phyloP scores from a whole-genome alignment of 495 filamentous ascomycete genomes.

The Achaetomiella virescens region DNA sequence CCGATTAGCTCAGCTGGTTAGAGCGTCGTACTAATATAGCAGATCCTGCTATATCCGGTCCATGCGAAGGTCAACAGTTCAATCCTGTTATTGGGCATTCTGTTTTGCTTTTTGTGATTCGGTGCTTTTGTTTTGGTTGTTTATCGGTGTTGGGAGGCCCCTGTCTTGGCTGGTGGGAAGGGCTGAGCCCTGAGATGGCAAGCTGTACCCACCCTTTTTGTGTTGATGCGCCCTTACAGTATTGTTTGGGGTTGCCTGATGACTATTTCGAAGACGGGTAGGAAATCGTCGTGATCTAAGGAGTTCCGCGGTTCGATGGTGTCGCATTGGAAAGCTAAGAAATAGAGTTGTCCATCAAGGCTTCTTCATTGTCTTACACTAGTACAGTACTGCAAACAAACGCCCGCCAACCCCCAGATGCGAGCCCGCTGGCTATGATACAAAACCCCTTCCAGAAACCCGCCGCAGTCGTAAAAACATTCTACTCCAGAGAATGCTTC shows the following conservation, averaged over 20 bases:
- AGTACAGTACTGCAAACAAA: neutral
- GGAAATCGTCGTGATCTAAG: no score
- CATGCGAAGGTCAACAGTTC: constrained; percentile 20
- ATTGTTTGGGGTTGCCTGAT: no score
- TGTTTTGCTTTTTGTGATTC: neutral
- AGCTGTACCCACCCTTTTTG: no score
- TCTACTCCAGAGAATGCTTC: constrained; percentile 1
- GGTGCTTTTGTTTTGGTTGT: neutral
- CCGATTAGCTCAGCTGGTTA: constrained; percentile 25
- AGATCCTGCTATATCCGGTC: constrained; percentile 5
- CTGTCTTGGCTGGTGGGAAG: no score
- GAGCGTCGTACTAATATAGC: constrained; percentile 23
- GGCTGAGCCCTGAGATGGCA: no score
- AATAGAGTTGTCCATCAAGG: no score
- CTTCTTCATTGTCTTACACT: neutral
- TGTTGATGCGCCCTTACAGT: no score
- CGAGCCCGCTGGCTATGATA: neutral
- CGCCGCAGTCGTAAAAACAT: neutral
- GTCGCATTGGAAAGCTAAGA: no score
- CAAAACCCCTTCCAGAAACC: neutral
- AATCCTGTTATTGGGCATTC: constrained; percentile 21
- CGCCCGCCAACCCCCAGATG: neutral
- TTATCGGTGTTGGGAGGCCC: no score
- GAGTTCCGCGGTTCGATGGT: no score
- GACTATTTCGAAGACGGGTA: no score